Evolutionary conservation across 1,139 yeast genomes (phyloP).

Genomic region (Blastobotrys serpentis): DNA sequence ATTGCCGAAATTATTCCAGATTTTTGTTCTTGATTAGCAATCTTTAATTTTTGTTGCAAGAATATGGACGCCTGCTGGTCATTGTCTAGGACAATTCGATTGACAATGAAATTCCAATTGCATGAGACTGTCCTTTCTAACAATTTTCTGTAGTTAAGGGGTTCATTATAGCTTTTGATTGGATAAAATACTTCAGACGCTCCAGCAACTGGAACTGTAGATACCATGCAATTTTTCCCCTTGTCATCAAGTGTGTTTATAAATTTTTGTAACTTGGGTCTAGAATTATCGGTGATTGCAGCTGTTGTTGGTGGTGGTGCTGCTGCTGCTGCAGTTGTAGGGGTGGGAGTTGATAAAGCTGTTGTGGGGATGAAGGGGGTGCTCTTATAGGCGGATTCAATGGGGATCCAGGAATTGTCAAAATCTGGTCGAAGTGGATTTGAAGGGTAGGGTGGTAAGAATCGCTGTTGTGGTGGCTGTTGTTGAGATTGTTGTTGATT

Average conservation of each 20-base stretch:
- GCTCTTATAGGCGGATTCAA: conserved; percentile 6
- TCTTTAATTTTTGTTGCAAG: conserved; percentile 43
- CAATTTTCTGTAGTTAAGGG: conserved; percentile 33
- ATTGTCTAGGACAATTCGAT: conserved; percentile 38
- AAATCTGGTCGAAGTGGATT: conserved; percentile 7
- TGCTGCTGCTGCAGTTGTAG: no score
- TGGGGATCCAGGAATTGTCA: conserved; percentile 9
- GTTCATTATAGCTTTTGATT: conserved; percentile 30
- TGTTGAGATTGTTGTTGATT: neutral
- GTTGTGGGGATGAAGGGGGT: conserved; percentile 1
- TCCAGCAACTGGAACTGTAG: conserved; percentile 4
- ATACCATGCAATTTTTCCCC: neutral
- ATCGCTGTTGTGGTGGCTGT: neutral
- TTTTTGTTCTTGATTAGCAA: conserved; percentile 37
- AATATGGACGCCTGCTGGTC: conserved; percentile 47
- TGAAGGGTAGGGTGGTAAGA: neutral
- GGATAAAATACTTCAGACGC: conserved; percentile 19
- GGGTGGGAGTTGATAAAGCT: no score
- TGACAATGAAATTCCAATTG: conserved; percentile 37
- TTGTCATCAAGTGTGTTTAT: conserved; percentile 1
- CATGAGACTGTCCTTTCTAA: conserved; percentile 33
- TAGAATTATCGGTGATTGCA: no score
- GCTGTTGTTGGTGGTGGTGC: no score
- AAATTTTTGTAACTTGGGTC: no score
- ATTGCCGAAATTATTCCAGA: conserved; percentile 38